Evolutionary conservation across 306 rosid species (phyloP), one percentile per base, ranked within the genome.

Genomic region (Albizia julibrissin): DNA sequence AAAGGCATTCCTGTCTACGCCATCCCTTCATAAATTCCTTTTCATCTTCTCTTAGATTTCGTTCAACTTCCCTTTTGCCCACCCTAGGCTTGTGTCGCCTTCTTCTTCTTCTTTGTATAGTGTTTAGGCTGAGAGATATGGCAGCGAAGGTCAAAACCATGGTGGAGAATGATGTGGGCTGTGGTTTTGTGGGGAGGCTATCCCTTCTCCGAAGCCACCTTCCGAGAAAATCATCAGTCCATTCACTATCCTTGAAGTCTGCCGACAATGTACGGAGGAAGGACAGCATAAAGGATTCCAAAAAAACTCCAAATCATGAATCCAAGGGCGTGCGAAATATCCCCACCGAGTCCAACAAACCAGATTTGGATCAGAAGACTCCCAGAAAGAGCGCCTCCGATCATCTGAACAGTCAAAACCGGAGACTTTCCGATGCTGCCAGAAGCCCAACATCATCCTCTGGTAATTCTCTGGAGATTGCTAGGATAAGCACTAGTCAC

Each of bases 391-490:
- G 81, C 33, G 54, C 58, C 75, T 85, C 82, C 7, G 88, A 27
- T 33, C 84, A 80, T 59, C 85, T 72, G 21, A 89, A n/a, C 14
- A n/a, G 21, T 62, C 68, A 62, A 11, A 62, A 0, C 67, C 84
- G 76, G 18, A 88, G 92, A 58, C 80, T 52, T 69, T 93, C 92
- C 1, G 93, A 90, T 79, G 88, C 90, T 70, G 90, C 90, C 8
- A 89, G 97, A 87, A 91, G 76, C 89, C 90, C 97, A 52, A 86
- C 94, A 46, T 89, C 94, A 46, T 90, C 95, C 26, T 59, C 93
- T 79, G 71, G 79, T 31, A 84, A 81, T 72, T 85, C 90, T 73
- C 59, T 81, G 24, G 86, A 76, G 79, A 84, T 89, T 76, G 79
- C 90, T 29, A 87, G 89, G 84, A 88, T 87, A 75, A 85, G 79